Base-by-base conservation (phyloP, 1,139 yeast genomes). In the Nadsonia starkeyi-henricii region DNA sequence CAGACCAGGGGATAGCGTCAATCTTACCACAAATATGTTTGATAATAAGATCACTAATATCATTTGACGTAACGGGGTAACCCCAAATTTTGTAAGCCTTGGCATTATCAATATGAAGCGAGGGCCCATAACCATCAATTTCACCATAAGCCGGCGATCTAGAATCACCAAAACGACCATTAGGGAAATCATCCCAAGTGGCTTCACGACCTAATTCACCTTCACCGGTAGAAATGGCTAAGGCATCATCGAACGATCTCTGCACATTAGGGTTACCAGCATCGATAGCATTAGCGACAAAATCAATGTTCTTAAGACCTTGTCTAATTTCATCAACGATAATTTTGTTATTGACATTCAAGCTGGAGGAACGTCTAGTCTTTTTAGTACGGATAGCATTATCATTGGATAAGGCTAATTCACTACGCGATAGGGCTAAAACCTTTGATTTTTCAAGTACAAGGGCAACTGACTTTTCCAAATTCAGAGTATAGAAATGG, bases 151-250 rank as follows among this genome's bases (percentile, higher is more conserved):
- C 72, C 4, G 98, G 98, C 36, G 97, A 88, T 57, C 94, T 74
- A 0, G 97, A 86, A 66, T 93, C 96, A 66, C 98, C 96, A 64
- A 88, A 91, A 67, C 98, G 77, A 59, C 98, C 98, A 62, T 91
- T 91, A 18, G 97, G 95, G 65, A 86, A 91, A 60, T 91, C 98
- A 69, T 91, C 98, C 98, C 98, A 91, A 2, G 93, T 85, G 9
- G 96, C 96, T 64, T 85, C 94, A 55, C 89, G 79, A 23, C 96
- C 95, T 44, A 85, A 63, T 1, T 84, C 77, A 43, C 95, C 95
- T 55, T 83, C 81, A 46, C 95, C 96, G 23, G 83, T 75, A 49
- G 93, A 82, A 41, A 85, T 85, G 7, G 89, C 85, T 44, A 84
- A 70, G 48, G 84, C 72, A 1, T 76, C 75, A 55, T 77, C 75